phyloP scores from a whole-genome alignment of 1,139 yeast genomes.

The Lodderomyces elongisporus region DNA sequence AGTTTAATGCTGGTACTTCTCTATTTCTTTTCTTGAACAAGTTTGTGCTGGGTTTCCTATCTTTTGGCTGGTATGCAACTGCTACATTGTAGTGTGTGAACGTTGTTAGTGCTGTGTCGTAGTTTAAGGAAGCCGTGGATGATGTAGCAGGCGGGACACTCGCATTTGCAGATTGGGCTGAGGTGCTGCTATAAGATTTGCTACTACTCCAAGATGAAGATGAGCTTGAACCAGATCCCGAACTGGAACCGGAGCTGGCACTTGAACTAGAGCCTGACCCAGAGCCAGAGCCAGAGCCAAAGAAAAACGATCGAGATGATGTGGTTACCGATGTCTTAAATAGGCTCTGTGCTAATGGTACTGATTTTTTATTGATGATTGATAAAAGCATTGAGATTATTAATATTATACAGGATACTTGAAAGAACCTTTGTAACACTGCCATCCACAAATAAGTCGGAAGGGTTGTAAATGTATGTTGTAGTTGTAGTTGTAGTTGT shows the following conservation, averaged over 20 bases:
- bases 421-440: constrained; percentile 1
- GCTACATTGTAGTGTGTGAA: constrained; percentile 48
- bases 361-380: constrained; percentile 18
- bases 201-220: constrained; percentile 18
- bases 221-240: constrained; percentile 6
- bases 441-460: constrained; percentile 1
- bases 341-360: constrained; percentile 9
- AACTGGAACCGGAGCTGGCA: background rate
- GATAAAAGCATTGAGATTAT: constrained; percentile 30
- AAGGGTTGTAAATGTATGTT: background rate
- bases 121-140: constrained; percentile 13
- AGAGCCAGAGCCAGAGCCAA: constrained; percentile 10
- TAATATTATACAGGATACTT: constrained; percentile 10
- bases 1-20: constrained; percentile 24
- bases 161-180: constrained; percentile 4
- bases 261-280: constrained; percentile 14
- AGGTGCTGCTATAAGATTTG: constrained; percentile 2
- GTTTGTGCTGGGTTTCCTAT: constrained; percentile 45
- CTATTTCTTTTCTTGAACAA: constrained; percentile 26
- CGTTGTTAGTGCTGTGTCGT: constrained; percentile 18
- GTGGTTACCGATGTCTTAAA: constrained; percentile 1
- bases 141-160: constrained; percentile 10
- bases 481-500: too few relatives aligned
- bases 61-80: constrained; percentile 72
- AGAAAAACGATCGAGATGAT: constrained; percentile 10